Evolutionary conservation across 176 grass and related monocot species (phyloP).

Genomic region (Bothriochloa decipiens): DNA sequence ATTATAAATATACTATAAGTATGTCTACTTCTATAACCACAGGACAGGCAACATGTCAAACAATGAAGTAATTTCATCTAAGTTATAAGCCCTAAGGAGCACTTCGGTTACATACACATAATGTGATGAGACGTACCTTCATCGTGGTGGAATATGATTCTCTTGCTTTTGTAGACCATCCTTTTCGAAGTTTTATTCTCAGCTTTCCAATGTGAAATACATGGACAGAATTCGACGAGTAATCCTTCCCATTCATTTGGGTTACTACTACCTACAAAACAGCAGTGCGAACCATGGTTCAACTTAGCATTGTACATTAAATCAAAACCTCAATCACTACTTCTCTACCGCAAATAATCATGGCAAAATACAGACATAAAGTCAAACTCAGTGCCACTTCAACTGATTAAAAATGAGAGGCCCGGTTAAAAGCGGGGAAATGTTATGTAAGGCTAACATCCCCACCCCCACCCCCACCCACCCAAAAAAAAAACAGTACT

Average conservation of each 20-base stretch:
- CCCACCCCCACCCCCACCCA: neutral
- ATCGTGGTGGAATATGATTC: slow-evolving; percentile 85
- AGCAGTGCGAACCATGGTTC: neutral
- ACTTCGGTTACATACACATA: neutral
- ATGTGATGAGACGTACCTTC: slow-evolving; percentile 62
- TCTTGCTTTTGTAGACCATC: slow-evolving; percentile 87
- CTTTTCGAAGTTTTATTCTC: slow-evolving; percentile 85
- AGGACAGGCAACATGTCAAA: neutral
- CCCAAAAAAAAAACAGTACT: too few species aligned
- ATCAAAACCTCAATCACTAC: neutral
- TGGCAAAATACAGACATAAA: slow-evolving; percentile 33
- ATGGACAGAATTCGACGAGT: slow-evolving; percentile 75
- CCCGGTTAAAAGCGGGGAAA: neutral
- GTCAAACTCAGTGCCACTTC: slow-evolving; percentile 22
- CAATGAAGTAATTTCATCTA: neutral
- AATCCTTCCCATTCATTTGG: slow-evolving; percentile 86
- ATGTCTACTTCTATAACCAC: slow-evolving; percentile 18
- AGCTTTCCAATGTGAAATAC: slow-evolving; percentile 83
- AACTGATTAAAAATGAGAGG: neutral
- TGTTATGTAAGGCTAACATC: neutral
- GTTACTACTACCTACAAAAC: slow-evolving; percentile 70
- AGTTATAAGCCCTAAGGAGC: neutral
- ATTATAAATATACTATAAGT: neutral
- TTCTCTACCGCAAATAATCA: slow-evolving; percentile 32
- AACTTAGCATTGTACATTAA: slow-evolving; percentile 13